phyloP scores from a whole-genome alignment of 371 early-diverging fungal species.

The Actinomortierella wolfii region DNA sequence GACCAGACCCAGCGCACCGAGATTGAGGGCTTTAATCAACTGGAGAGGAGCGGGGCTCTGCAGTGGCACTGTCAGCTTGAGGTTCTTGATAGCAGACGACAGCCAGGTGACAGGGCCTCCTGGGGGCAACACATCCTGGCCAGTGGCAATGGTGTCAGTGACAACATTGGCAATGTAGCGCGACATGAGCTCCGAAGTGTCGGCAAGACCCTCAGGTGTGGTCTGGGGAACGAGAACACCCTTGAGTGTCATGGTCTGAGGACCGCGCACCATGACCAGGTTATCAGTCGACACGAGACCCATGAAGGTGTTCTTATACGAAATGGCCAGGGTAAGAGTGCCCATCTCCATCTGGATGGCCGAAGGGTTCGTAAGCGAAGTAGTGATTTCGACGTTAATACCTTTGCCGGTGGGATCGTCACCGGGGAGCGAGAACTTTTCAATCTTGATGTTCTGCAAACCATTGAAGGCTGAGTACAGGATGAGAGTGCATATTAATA shows the following conservation, averaged over 20 bases:
- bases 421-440: constrained; percentile 58
- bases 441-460: constrained; percentile 55
- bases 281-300: constrained; percentile 54
- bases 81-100: constrained; percentile 57
- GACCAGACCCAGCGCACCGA: constrained; percentile 58
- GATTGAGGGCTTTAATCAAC: constrained; percentile 57
- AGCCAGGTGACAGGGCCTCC: constrained; percentile 61
- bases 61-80: constrained; percentile 57
- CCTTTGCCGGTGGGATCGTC: constrained; percentile 59
- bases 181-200: constrained; percentile 58
- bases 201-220: constrained; percentile 48
- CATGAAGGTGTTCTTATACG: constrained; percentile 57
- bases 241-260: constrained; percentile 55
- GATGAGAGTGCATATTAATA: not conserved
- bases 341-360: constrained; percentile 65
- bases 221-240: constrained; percentile 55
- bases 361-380: constrained; percentile 57
- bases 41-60: constrained; percentile 50
- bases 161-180: constrained; percentile 55
- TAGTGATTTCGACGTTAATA: constrained; percentile 60
- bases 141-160: constrained; percentile 58
- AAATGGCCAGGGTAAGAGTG: constrained; percentile 56
- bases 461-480: constrained; percentile 45
- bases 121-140: constrained; percentile 61
- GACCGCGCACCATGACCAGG: constrained; percentile 53